Percentiles rank a stretch among this genome's conserved stretches.
phyloP scores from a whole-genome alignment of 2,329 filamentous ascomycete genomes.

The Ambrosiella beaveri region DNA sequence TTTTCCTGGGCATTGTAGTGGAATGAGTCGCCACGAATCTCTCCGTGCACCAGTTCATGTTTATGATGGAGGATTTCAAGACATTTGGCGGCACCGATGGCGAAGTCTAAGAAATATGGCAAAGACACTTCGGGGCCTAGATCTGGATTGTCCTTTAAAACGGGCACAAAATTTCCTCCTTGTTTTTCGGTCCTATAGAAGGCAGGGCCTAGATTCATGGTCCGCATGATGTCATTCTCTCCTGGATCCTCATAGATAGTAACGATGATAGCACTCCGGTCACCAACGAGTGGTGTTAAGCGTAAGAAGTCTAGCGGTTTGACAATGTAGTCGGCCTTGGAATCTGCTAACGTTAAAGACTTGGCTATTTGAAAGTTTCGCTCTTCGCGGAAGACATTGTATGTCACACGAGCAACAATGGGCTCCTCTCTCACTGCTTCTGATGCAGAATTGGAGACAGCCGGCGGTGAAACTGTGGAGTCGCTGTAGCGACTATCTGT shows the following conservation, averaged over 20 bases:
- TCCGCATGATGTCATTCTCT: conserved; percentile 49
- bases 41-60: conserved; percentile 72
- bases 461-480: conserved; percentile 21
- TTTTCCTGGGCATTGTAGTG: conserved; percentile 60
- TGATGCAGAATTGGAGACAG: conserved; percentile 19
- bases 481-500: conserved; percentile 26
- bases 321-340: conserved; percentile 62
- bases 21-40: conserved; percentile 79
- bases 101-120: conserved; percentile 71
- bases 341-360: conserved; percentile 50
- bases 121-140: conserved; percentile 49
- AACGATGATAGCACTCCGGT: conserved; percentile 55
- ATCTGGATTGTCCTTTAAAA: conserved; percentile 27
- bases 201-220: conserved; percentile 64
- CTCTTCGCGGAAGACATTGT: conserved; percentile 68
- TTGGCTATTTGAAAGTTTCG: conserved; percentile 72
- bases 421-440: conserved; percentile 33
- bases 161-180: conserved; percentile 32
- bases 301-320: conserved; percentile 65
- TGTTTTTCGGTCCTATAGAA: conserved; percentile 42
- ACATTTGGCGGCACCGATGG: conserved; percentile 72
- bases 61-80: conserved; percentile 83
- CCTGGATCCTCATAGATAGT: conserved; percentile 70
- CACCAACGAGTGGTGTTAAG: conserved; percentile 48
- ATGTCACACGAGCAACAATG: conserved; percentile 68